These are phyloP conservation scores for Tricharina praecox DNA, from an alignment of 495 filamentous ascomycete genomes.

Conservation along the genomic window DNA sequence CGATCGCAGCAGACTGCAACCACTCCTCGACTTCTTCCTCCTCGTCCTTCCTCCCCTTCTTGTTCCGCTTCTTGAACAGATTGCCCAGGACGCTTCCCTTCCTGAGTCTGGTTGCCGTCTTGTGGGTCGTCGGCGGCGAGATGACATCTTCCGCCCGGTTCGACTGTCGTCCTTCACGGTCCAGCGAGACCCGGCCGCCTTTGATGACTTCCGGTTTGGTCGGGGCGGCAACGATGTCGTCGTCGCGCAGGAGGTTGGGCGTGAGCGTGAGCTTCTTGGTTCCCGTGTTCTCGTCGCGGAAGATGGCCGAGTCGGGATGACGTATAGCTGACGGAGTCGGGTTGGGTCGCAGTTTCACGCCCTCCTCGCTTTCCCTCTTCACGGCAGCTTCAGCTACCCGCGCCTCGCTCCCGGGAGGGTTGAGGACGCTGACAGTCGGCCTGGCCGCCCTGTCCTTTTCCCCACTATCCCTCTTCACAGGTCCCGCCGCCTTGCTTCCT, in stretches of 20 bases:
- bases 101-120: slow-evolving; percentile 77
- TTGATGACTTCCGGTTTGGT: slow-evolving; percentile 28
- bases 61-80: slow-evolving; percentile 94
- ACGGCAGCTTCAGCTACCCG: no score
- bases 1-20: slow-evolving; percentile 24
- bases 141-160: slow-evolving; percentile 15
- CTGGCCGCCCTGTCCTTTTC: slow-evolving; percentile 25
- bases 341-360: slow-evolving; percentile 25
- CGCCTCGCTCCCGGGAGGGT: background rate
- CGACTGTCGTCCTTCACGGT: slow-evolving; percentile 37
- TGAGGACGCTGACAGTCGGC: slow-evolving; percentile 5
- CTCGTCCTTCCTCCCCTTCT: slow-evolving; percentile 48
- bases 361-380: slow-evolving; percentile 15
- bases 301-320: slow-evolving; percentile 40
- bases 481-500: slow-evolving; percentile 29
- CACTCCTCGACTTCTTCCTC: slow-evolving; percentile 38
- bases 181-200: slow-evolving; percentile 29
- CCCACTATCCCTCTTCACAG: slow-evolving; percentile 27
- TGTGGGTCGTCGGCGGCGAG: slow-evolving; percentile 26
- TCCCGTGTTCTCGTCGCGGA: slow-evolving; percentile 86
- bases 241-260: slow-evolving; percentile 82
- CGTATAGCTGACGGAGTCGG: slow-evolving; percentile 25
- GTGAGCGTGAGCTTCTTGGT: slow-evolving; percentile 96
- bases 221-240: slow-evolving; percentile 28
- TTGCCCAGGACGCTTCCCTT: slow-evolving; percentile 91